Conservation (phyloP, 1,139 yeast species). For the Yamadazyma taylorii region DNA sequence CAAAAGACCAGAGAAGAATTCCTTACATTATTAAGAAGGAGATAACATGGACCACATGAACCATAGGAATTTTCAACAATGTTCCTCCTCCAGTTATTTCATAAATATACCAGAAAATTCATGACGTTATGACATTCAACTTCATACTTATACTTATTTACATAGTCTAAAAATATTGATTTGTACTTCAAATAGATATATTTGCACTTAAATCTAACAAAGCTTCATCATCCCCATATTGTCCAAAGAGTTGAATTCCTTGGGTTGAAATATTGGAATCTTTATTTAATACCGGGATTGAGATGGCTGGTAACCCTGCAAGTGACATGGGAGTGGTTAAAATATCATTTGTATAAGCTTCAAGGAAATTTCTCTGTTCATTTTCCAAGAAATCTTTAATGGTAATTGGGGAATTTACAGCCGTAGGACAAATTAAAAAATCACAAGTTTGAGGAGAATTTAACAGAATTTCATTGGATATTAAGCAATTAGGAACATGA, state of each 20-base stretch:
- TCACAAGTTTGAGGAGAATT: slow-evolving; percentile 51
- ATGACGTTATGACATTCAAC: slow-evolving; percentile 46
- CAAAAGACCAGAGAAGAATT: slow-evolving; percentile 97
- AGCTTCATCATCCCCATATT: slow-evolving; percentile 74
- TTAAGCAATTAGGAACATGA: slow-evolving; percentile 47
- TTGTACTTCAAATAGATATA: too few relatives aligned
- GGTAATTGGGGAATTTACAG: slow-evolving; percentile 59
- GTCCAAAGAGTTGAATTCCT: slow-evolving; percentile 79
- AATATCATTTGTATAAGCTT: slow-evolving; percentile 75
- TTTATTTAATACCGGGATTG: slow-evolving; percentile 56
- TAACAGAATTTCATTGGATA: slow-evolving; percentile 9
- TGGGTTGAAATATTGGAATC: slow-evolving; percentile 25
- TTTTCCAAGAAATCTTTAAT: slow-evolving; percentile 39
- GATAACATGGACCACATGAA: slow-evolving; percentile 15
- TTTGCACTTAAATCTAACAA: slow-evolving; percentile 48
- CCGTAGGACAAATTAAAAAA: slow-evolving; percentile 71
- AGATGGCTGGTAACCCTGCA: slow-evolving; percentile 86
- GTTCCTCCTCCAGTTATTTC: slow-evolving; percentile 3
- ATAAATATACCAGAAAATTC: slow-evolving; percentile 2
- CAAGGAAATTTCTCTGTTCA: slow-evolving; percentile 48
- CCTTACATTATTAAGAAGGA: slow-evolving; percentile 72
- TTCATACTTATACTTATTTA: slow-evolving; percentile 21
- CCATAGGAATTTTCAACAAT: slow-evolving; percentile 22
- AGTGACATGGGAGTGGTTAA: slow-evolving; percentile 88
- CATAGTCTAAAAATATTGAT: too few relatives aligned